phyloP scores from a whole-genome alignment of 257 asterid species.

The Solanum acaule region DNA sequence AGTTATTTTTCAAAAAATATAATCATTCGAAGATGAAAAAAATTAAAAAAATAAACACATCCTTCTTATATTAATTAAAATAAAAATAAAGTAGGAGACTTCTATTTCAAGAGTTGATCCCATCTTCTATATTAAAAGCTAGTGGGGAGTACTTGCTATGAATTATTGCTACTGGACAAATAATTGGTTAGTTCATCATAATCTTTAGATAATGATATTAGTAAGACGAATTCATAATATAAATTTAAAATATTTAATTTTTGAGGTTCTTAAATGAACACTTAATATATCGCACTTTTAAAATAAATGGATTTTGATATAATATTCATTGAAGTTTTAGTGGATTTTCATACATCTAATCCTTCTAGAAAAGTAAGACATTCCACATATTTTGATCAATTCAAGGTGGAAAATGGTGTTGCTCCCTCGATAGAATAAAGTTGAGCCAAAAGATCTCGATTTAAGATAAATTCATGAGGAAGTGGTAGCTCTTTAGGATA shows the following conservation, averaged over 20 bases:
- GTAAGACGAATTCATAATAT: background rate
- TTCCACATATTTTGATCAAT: background rate
- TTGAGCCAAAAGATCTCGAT: background rate
- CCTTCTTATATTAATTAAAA: too few species aligned
- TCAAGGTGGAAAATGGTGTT: background rate
- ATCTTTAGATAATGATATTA: background rate
- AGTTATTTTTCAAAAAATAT: too few species aligned
- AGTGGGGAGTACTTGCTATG: background rate
- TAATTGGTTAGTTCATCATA: background rate
- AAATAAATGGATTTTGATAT: background rate
- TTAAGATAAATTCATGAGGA: background rate
- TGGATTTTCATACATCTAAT: background rate
- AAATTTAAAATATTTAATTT: background rate
- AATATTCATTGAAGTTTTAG: background rate
- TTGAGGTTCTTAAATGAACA: background rate
- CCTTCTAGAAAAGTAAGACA: background rate
- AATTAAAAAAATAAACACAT: too few species aligned
- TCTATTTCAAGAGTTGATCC: background rate
- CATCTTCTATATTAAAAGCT: background rate
- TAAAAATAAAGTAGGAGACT: background rate
- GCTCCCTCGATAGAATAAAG: background rate
- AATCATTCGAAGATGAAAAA: background rate
- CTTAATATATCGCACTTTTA: background rate
- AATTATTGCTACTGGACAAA: background rate
- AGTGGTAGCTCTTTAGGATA: background rate